phyloP scores from a whole-genome alignment of 2,329 filamentous ascomycete species.

The Xylariaceae sp. region DNA sequence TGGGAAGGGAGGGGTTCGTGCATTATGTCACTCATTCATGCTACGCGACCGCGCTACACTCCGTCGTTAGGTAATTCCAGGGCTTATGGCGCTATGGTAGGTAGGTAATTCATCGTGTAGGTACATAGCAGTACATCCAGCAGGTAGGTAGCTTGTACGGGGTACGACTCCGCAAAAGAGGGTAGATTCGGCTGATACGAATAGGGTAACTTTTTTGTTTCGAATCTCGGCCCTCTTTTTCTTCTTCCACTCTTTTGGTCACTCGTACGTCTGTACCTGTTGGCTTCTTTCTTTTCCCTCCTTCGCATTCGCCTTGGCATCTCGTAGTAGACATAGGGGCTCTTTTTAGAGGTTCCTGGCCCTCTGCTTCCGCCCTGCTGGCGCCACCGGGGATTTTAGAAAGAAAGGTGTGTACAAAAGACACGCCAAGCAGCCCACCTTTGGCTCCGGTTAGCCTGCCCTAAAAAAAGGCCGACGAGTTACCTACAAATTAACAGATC shows the following conservation, averaged over 20 bases:
- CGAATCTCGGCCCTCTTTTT: not conserved
- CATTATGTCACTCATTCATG: not conserved
- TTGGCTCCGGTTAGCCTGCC: conserved; percentile 6
- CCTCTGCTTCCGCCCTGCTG: not conserved
- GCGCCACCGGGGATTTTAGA: not conserved
- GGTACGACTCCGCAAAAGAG: not conserved
- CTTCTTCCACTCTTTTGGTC: not conserved
- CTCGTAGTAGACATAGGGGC: conserved; percentile 11
- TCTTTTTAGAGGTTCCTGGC: not conserved
- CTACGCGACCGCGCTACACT: no score
- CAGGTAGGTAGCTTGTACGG: no score
- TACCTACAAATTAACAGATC: not conserved
- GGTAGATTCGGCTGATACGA: conserved; percentile 5
- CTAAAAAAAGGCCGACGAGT: conserved; percentile 7
- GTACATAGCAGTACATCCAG: no score
- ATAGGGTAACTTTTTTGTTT: not conserved
- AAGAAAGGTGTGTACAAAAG: not conserved
- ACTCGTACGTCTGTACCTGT: not conserved
- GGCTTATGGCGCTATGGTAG: no score
- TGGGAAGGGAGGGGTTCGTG: conserved; percentile 12
- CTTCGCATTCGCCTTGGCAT: conserved; percentile 5
- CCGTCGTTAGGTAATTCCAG: conserved; percentile 4
- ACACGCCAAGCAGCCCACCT: conserved; percentile 9
- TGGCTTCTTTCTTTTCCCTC: not conserved
- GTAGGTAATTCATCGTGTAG: no score